Evolutionary conservation across 208 protist species (phyloP).

Genomic region (Leishmania mexicana): DNA sequence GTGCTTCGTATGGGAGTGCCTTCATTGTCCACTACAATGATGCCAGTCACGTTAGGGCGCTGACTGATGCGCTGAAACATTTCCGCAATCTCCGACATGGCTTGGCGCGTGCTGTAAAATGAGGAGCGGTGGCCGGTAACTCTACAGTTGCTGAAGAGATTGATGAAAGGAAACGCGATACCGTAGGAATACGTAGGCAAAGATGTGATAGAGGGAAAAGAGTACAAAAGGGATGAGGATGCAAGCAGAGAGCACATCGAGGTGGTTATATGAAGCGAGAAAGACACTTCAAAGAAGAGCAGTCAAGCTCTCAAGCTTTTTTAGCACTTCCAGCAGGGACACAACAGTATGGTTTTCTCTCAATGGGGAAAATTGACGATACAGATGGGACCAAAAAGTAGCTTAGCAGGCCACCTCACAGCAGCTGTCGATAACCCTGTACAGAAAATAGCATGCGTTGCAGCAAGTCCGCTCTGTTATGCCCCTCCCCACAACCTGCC

Average conservation of each 20-base stretch:
- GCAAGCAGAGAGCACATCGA: background rate
- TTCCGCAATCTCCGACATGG: constrained; percentile 94
- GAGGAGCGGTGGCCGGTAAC: background rate
- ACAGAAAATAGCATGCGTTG: background rate
- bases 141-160: background rate
- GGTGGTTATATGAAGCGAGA: background rate
- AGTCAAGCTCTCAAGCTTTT: background rate
- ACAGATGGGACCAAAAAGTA: background rate
- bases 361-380: too few species aligned
- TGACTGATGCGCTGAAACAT: constrained; percentile 95
- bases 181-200: background rate
- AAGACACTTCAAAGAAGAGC: background rate
- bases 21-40: constrained; percentile 95
- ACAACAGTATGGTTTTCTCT: background rate
- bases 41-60: constrained; percentile 94
- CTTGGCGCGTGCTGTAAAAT: background rate
- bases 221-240: too few species aligned
- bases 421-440: background rate
- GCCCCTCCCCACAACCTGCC: background rate
- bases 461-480: background rate
- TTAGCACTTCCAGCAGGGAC: background rate
- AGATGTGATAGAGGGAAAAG: background rate
- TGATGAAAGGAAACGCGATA: background rate
- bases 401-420: too few species aligned
- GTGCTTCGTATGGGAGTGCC: constrained; percentile 92